Evolutionary conservation across 495 filamentous ascomycete genomes (phyloP), one percentile per base, ranked within the genome.

Genomic region (Schizothecium vesticola): DNA sequence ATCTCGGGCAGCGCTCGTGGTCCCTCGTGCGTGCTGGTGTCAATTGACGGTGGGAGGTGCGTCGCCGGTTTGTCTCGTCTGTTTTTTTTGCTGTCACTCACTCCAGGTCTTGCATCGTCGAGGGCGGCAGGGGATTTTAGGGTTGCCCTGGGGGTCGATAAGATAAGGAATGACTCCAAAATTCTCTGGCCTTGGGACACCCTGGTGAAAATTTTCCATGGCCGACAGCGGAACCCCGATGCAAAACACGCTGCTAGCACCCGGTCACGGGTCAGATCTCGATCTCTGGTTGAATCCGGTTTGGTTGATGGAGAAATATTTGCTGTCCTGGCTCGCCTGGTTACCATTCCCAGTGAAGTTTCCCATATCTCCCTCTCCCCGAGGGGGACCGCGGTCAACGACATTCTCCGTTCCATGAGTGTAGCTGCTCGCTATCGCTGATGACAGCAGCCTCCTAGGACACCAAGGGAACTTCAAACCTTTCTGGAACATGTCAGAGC

Each of bases 101-200:
- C 24, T 58, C 24, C 56, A 9, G 21, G 21, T 24, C 56, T 58
- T 58, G 56, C 21, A 33, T 33, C 56, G 21, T 59, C 57, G 57
- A 59, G 57, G 31, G 26, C 24, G 56, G 56, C 22, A 59, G 7
- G 56, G 43, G 43, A 51, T 51, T 51, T 51, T 51, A 51, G 43
- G 43, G 43, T 51, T 51, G 43, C 43, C 19, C 16, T 51, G 16
- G 16, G 5, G 16, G 43, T 51, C 59, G 59, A 65, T 65, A 65
- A 65, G 63, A 65, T 65, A 65, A 65, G 51, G 63, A 64, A 33
- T 64, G 61, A 64, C 61, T 64, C 61, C 43, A 16, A 12, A 28
- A 19, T 19, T 21, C 43, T 56, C 61, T 56, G 11, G 22, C 9
- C 21, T 61, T 61, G 25, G 24, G 59, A 61, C 61, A 63, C 29